These are phyloP conservation scores for Diaporthe ilicicola DNA, from an alignment of 2,329 filamentous ascomycete species.

Conservation along the genomic window DNA sequence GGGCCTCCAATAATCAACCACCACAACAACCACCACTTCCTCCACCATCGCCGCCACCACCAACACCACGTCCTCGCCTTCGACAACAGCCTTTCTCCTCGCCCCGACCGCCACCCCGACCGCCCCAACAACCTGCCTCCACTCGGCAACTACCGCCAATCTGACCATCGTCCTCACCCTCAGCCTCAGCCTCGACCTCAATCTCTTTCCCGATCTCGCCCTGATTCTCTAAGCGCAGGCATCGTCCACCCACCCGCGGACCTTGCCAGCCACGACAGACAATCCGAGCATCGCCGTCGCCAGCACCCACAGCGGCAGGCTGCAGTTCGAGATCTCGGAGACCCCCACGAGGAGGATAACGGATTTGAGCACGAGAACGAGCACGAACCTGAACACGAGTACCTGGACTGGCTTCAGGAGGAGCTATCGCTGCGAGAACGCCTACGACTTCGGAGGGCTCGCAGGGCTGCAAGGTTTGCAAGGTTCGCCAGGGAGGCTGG, in stretches of 20 bases:
- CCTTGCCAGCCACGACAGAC: neutral
- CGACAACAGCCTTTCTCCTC: neutral
- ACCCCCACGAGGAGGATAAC: neutral
- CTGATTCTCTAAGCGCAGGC: neutral
- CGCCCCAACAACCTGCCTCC: neutral
- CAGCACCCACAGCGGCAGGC: slow-evolving; percentile 1
- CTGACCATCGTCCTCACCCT: neutral
- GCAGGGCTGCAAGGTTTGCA: slow-evolving; percentile 16
- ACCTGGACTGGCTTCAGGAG: neutral
- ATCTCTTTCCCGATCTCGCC: neutral
- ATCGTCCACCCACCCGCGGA: neutral
- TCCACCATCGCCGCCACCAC: neutral
- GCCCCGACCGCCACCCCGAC: neutral
- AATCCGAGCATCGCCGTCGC: neutral
- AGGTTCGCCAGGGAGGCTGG: slow-evolving; percentile 19
- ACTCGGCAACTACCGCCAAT: neutral
- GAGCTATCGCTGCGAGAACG: neutral
- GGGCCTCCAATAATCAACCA: neutral
- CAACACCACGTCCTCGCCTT: neutral
- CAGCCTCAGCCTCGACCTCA: neutral
- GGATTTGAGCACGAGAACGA: neutral
- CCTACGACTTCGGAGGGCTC: slow-evolving; percentile 15
- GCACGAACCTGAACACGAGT: no score
- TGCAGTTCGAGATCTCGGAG: neutral
- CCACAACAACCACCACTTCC: neutral